Conservation (phyloP, 2,329 filamentous ascomycete species). For the Dothistroma pini region DNA sequence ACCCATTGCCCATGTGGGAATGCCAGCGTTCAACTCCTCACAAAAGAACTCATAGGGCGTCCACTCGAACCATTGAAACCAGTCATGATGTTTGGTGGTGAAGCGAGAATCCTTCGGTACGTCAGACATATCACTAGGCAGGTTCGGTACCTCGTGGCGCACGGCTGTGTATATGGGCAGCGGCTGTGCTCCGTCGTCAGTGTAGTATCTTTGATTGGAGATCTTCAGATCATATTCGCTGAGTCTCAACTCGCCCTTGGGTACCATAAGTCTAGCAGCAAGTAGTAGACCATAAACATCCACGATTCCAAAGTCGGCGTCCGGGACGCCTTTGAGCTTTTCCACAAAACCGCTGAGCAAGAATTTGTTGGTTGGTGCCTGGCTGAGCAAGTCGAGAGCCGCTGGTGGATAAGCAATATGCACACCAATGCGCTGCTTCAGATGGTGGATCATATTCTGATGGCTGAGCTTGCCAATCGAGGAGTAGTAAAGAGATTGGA, state of each 20-base stretch:
- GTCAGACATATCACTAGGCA: conserved; percentile 39
- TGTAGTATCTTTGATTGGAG: conserved; percentile 75
- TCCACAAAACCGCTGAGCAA: conserved; percentile 85
- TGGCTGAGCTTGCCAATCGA: conserved; percentile 69
- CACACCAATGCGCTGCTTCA: conserved; percentile 78
- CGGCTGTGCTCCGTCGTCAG: conserved; percentile 75
- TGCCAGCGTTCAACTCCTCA: conserved; percentile 85
- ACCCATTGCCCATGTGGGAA: conserved; percentile 91
- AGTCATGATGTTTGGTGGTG: conserved; percentile 54
- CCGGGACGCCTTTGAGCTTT: conserved; percentile 77
- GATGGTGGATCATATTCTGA: conserved; percentile 69
- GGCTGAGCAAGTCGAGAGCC: conserved; percentile 75
- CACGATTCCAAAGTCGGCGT: conserved; percentile 82
- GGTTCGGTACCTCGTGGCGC: conserved; percentile 83
- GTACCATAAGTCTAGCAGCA: conserved; percentile 78
- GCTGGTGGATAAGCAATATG: conserved; percentile 92
- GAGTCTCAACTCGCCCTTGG: conserved; percentile 75
- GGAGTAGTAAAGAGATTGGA: conserved; percentile 83
- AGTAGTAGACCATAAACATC: conserved; percentile 88
- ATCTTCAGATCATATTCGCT: conserved; percentile 80
- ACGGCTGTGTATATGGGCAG: conserved; percentile 95
- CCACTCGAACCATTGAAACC: conserved; percentile 98
- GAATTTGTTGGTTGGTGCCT: conserved; percentile 88
- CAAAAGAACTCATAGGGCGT: conserved; percentile 95
- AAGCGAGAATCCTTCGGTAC: conserved; percentile 34